Conservation (phyloP, 2,329 filamentous ascomycete genomes). For the Graphilbum fragrans region DNA sequence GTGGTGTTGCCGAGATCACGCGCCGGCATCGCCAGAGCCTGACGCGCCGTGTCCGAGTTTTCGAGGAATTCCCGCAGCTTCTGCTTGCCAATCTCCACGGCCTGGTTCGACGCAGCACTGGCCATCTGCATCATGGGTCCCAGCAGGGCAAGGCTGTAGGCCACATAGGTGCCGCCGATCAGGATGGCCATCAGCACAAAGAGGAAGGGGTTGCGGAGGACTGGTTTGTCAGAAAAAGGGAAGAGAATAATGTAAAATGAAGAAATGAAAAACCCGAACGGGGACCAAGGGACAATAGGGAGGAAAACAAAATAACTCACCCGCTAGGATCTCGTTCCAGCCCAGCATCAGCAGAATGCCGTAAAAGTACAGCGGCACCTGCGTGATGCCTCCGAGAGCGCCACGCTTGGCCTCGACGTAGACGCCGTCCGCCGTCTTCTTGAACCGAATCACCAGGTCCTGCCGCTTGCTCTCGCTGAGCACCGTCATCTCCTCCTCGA, state of each 20-base stretch:
- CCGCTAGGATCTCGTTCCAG: constrained; percentile 97
- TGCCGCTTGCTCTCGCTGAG: constrained; percentile 81
- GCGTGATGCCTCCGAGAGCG: constrained; percentile 87
- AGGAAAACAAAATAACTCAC: constrained; percentile 38
- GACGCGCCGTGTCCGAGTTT: constrained; percentile 70
- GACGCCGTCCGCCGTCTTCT: constrained; percentile 95
- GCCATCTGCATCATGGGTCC: constrained; percentile 93
- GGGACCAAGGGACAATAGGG: constrained; percentile 5
- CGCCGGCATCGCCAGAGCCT: constrained; percentile 66
- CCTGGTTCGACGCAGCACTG: constrained; percentile 78
- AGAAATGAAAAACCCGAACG: neutral
- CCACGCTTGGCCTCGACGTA: constrained; percentile 97
- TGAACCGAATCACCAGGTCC: constrained; percentile 88
- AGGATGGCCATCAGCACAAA: constrained; percentile 78
- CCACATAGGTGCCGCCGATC: constrained; percentile 69
- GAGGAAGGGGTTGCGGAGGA: constrained; percentile 85
- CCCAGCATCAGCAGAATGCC: constrained; percentile 76
- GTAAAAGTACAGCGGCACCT: constrained; percentile 93
- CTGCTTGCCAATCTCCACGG: constrained; percentile 83
- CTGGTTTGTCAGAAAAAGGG: constrained; percentile 29
- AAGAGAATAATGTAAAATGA: neutral
- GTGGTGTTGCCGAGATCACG: constrained; percentile 25
- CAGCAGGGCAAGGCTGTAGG: constrained; percentile 88
- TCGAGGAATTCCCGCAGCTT: constrained; percentile 82
- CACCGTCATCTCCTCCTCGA: constrained; percentile 96